A percentile compares a stretch with the other conserved stretches of the same genome.
Evolutionary conservation across 331 rosid species (phyloP).

Genomic region (Quercus phellos): DNA sequence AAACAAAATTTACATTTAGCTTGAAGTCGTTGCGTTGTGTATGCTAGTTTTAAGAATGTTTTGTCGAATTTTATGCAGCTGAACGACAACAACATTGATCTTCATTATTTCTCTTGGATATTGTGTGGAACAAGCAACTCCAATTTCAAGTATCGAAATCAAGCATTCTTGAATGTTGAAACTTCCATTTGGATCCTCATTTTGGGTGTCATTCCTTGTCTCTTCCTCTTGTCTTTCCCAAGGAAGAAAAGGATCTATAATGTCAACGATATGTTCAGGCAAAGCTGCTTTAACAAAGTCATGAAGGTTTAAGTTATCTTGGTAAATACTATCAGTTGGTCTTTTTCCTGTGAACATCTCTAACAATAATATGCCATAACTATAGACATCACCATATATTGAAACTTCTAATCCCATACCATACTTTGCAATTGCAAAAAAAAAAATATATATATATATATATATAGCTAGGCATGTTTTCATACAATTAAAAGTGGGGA

Average conservation of each 20-base stretch:
- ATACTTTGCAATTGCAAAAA: constrained; percentile 25
- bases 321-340: constrained; percentile 35
- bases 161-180: neutral
- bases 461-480: neutral
- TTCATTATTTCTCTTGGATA: neutral
- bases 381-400: constrained; percentile 40
- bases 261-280: constrained; percentile 26
- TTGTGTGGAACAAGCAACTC: neutral
- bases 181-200: neutral
- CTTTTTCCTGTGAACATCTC: constrained; percentile 44
- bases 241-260: constrained; percentile 31
- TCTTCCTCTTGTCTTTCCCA: neutral
- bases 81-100: neutral
- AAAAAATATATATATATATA: neutral
- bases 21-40: too few relatives aligned
- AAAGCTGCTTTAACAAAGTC: constrained; percentile 22
- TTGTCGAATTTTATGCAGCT: neutral
- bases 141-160: neutral
- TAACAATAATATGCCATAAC: neutral
- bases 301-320: constrained; percentile 36
- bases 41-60: too few relatives aligned
- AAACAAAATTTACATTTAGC: too few relatives aligned
- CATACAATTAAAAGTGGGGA: neutral
- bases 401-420: constrained; percentile 43
- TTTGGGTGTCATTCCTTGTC: too few relatives aligned